phyloP scores from a whole-genome alignment of 2,329 filamentous ascomycete genomes.

The Cladophialophora yegresii region DNA sequence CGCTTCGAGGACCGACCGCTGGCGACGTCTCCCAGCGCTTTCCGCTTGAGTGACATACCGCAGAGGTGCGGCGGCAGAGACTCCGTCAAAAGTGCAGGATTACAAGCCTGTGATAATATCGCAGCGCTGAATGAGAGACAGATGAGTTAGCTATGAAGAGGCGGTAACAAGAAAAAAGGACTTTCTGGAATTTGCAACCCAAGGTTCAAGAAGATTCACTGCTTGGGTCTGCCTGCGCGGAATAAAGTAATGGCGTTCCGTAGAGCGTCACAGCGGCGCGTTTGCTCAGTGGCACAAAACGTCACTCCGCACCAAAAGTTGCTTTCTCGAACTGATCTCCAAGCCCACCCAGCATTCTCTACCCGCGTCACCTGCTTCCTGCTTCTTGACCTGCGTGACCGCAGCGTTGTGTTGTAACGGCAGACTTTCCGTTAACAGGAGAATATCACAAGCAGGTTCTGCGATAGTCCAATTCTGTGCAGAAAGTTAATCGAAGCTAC shows the following conservation, averaged over 20 bases:
- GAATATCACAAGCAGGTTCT: not conserved
- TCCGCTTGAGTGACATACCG: slow-evolving; percentile 51
- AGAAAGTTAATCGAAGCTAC: not conserved
- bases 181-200: not conserved
- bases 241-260: not conserved
- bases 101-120: not conserved
- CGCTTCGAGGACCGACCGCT: slow-evolving; percentile 52
- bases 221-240: not conserved
- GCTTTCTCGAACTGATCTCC: not conserved
- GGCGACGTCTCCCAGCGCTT: slow-evolving; percentile 43
- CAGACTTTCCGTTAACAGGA: not conserved
- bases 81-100: not conserved
- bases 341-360: not conserved
- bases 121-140: not conserved
- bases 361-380: not conserved
- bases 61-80: slow-evolving; percentile 37
- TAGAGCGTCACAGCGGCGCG: not conserved
- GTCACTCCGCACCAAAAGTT: not conserved
- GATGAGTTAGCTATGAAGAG: not conserved
- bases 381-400: not conserved
- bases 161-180: not conserved
- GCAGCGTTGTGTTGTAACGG: not conserved
- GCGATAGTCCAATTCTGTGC: slow-evolving; percentile 1
- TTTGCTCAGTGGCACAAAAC: not conserved
- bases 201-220: not conserved